Base-by-base conservation (phyloP, 352 stramenopile species). In the Phytophthora syringae region DNA sequence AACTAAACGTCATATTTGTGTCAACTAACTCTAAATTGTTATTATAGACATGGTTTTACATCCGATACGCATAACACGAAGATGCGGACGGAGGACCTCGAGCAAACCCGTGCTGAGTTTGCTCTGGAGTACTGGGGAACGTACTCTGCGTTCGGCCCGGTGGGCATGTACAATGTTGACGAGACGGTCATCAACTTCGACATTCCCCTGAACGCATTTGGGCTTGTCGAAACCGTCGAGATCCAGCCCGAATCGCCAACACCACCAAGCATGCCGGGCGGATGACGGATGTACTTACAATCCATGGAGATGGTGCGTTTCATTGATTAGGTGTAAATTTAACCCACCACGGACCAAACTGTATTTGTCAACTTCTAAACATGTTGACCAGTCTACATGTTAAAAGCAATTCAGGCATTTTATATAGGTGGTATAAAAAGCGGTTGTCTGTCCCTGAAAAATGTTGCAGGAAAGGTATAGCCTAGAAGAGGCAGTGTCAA, bases 101-200 rank as follows among this genome's bases (percentile, higher is more conserved):
- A 32, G 27, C 49, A 54, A 54, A 43, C 28, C 10, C 28, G 47
- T 10, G 28, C 28, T 9, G 47, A 43, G 18, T 54, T 54, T 27
- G 25, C 28, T 7, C 47, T 54, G 28, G 47, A 54, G 2, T 54
- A 27, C 47, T 54, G 47, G 28, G 22, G 39, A 27, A 30, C 27
- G 0, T 40, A 54, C 47, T 4, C 27, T 32, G 27, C 27, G 27
- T 32, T 32, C 27, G 27, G 47, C 3, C 27, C 21, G 43, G 43
- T 1, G 24, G 43, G 47, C 28, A 40, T 43, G 47, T 28, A 28
- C 47, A 54, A 56, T 36, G 49, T 32, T 32, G 49, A 34, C 20
- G 49, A 56, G 21, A 56, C 49, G 21, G 30, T 20, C 15, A 56
- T 56, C 28, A 32, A 56, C 6, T 56, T 56, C 34, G 49, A 56